Conservation (phyloP, 2,329 filamentous ascomycete species). For the Xylaria hypoxylon region DNA sequence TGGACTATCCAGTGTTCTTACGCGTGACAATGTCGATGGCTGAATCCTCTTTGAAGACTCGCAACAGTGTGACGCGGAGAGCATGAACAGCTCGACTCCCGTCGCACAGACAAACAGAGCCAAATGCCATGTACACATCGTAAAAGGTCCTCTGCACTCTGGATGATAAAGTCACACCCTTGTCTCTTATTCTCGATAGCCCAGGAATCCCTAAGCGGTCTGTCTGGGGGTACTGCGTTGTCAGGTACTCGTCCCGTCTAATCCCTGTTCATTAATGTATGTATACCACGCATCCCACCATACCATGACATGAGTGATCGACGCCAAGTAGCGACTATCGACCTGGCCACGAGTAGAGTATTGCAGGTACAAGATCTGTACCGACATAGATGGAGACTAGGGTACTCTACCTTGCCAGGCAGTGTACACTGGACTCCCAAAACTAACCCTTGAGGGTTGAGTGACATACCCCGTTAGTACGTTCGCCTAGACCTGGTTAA, state of each 20-base stretch:
- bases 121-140: slow-evolving; percentile 33
- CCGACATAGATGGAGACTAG: slow-evolving; percentile 32
- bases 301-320: slow-evolving; percentile 46
- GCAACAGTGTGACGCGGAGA: slow-evolving; percentile 33
- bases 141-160: slow-evolving; percentile 34
- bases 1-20: slow-evolving; percentile 26
- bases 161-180: slow-evolving; percentile 46
- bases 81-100: slow-evolving; percentile 40
- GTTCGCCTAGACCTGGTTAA: slow-evolving; percentile 34
- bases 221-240: slow-evolving; percentile 44
- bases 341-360: slow-evolving; percentile 42
- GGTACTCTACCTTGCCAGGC: slow-evolving; percentile 18
- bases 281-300: slow-evolving; percentile 45
- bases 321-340: slow-evolving; percentile 47
- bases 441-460: slow-evolving; percentile 39
- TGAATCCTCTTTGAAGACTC: slow-evolving; percentile 17
- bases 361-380: slow-evolving; percentile 41
- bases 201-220: slow-evolving; percentile 46
- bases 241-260: slow-evolving; percentile 45
- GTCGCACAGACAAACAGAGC: slow-evolving; percentile 38
- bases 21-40: slow-evolving; percentile 24
- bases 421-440: slow-evolving; percentile 39
- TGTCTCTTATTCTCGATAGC: slow-evolving; percentile 42
- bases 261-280: slow-evolving; percentile 45
- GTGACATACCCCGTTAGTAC: slow-evolving; percentile 36